A percentile compares a stretch with the other conserved stretches of the same genome.
phyloP scores from a whole-genome alignment of 177 flowering plant species.

The Vitis hybrid region DNA sequence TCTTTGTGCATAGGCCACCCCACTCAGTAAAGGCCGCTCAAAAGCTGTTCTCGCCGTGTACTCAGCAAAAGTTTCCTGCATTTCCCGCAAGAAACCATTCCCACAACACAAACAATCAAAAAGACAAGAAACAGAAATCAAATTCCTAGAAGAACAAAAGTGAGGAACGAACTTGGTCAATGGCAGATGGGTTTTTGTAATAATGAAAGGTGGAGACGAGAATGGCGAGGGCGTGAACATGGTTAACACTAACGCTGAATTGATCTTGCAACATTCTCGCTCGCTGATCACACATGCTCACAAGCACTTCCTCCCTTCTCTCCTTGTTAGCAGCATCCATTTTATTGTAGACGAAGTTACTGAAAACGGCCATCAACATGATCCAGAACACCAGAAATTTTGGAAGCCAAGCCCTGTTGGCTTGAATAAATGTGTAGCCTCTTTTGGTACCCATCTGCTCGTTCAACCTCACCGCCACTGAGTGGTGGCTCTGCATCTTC shows the following conservation, averaged over 20 bases:
- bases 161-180: slow-evolving; percentile 66
- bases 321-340: slow-evolving; percentile 50
- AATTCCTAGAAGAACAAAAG: background rate
- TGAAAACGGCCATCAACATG: slow-evolving; percentile 23
- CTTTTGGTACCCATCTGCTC: slow-evolving; percentile 45
- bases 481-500: slow-evolving; percentile 47
- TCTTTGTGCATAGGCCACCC: slow-evolving; percentile 88
- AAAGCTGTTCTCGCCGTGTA: slow-evolving; percentile 86
- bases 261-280: slow-evolving; percentile 93
- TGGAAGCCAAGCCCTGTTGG: slow-evolving; percentile 38
- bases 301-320: slow-evolving; percentile 63
- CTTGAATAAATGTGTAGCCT: slow-evolving; percentile 41
- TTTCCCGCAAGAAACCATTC: slow-evolving; percentile 13
- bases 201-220: slow-evolving; percentile 88
- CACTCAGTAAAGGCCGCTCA: slow-evolving; percentile 87
- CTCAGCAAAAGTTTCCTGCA: slow-evolving; percentile 89
- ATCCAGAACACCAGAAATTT: slow-evolving; percentile 50
- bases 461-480: slow-evolving; percentile 51
- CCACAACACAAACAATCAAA: background rate
- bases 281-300: slow-evolving; percentile 76
- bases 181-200: slow-evolving; percentile 74
- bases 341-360: slow-evolving; percentile 28
- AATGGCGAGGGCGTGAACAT: slow-evolving; percentile 85
- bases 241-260: slow-evolving; percentile 87
- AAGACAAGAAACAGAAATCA: background rate